Conservation (phyloP, 805 yeast genomes). For the Sugiyamaella americana region DNA sequence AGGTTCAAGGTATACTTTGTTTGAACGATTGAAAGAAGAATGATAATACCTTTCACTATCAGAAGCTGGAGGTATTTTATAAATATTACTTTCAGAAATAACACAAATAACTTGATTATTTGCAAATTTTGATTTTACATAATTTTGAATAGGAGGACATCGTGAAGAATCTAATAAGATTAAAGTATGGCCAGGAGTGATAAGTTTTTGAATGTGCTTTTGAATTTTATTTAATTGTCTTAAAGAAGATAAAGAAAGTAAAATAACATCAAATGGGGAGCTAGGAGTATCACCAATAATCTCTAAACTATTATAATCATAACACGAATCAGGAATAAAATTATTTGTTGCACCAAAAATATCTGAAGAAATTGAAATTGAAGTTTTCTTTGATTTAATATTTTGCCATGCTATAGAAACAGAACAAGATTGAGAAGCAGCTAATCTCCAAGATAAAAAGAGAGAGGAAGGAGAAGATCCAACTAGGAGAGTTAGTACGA, state of each 20-base stretch:
- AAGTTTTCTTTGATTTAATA: constrained; percentile 4
- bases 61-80: constrained; percentile 10
- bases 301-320: constrained; percentile 8
- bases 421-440: constrained; percentile 15
- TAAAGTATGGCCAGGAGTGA: constrained; percentile 17
- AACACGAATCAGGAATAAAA: constrained; percentile 16
- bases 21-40: constrained; percentile 4
- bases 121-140: constrained; percentile 16
- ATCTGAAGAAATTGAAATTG: constrained; percentile 16
- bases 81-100: constrained; percentile 13
- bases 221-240: constrained; percentile 7
- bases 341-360: constrained; percentile 15
- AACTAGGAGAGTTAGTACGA: constrained; percentile 12
- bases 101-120: constrained; percentile 16
- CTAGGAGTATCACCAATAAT: constrained; percentile 1
- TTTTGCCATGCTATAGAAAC: constrained; percentile 22
- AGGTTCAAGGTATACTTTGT: constrained; percentile 7
- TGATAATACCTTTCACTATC: constrained; percentile 6
- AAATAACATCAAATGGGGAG: constrained; percentile 8
- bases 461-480: constrained; percentile 19
- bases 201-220: constrained; percentile 7
- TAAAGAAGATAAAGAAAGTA: constrained; percentile 11
- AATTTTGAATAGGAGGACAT: constrained; percentile 11
- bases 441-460: constrained; percentile 23
- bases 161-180: constrained; percentile 19